Base-by-base conservation (phyloP, 1,284 basidiomycete genomes). In the Cutaneotrichosporon curvatum region DNA sequence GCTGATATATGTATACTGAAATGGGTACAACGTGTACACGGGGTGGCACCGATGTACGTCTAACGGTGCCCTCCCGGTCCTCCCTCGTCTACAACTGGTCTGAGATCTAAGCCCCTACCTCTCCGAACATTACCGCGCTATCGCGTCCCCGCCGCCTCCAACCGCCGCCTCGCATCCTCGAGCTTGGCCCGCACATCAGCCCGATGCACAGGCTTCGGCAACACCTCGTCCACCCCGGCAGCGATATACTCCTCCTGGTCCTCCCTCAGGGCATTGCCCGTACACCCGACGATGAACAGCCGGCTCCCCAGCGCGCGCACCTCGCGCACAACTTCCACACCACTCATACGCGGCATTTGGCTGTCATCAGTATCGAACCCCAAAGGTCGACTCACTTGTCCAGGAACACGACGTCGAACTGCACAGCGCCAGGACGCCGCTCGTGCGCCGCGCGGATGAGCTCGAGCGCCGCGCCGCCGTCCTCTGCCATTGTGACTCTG, bases 401-500 rank as follows among this genome's bases (percentile, higher is more conserved):
- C 5, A 52, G 22, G 36, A 52, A 52, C 19, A 48, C 50, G 16
- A 52, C 35, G 34, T 52, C 46, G n/a, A 43, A 48, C 49, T 85
- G 81, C 25, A 28, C 25, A 28, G 25, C 25, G 12, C 25, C 25
- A 7, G 7, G 8, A 28, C 25, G 25, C 7, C 25, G 25, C 25
- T 28, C 8, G 25, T 28, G 25, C 25, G 25, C 7, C 25, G 25
- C 25, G 8, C 25, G 25, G 8, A 28, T 7, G 8, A 28, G 25
- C 25, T 28, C 25, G 40, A 91, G 72, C 6, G 87, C 88, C 23
- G 84, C 71, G 62, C 83, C 80, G 5, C 89, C 89, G 60, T 94
- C 90, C 70, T 91, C 87, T n/a, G 90, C 89, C 4, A 80, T 82
- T 3, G 78, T 75, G 16, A 91, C 87, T 36, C 70, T 67, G 68